Evolutionary conservation across 345 rosid species (phyloP), one percentile per base, ranked within the genome.

Genomic region (Boechera divaricarpa): DNA sequence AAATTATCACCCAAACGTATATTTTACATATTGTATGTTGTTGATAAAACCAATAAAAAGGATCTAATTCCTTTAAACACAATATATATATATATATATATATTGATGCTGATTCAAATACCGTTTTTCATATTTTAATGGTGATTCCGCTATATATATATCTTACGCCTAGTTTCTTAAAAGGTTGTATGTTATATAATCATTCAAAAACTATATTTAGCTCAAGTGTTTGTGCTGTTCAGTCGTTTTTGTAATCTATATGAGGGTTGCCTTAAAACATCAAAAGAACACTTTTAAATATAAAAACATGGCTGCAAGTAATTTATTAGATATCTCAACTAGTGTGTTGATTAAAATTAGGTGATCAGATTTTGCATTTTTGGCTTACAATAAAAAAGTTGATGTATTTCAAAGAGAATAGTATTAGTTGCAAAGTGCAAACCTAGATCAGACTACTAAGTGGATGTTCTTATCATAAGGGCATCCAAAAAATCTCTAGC

Each of bases 401-500:
- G 29, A 18, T 51, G 2, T 24, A 24, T 26, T 4, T 24, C 3
- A 52, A 55, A 55, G 49, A 42, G 39, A 64, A 31, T 21, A 54
- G 16, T 35, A 13, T 58, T 26, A 67, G 32, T 59, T 49, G 63
- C 48, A 69, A 74, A 61, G 49, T 49, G 63, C 48, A 69, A 74
- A 61, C 15, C 62, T 29, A 39, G 26, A 49, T 59, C 54, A 76
- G 9, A 64, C 80, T 53, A 62, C 57, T 69, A 76, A 52, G 75
- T 76, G 70, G 64, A 6, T 24, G 75, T 69, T 76, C 57, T 62
- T 69, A 21, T 76, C 80, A 51, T 51, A 36, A 64, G 35, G 59
- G 35, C 39, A 74, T 65, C 47, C 13, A 74, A 26, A 75, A 67
- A 67, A 13, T 67, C 35, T 67, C 16, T 67, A 49, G 73, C 35